Conservation (phyloP, 2,329 filamentous ascomycete species). For the Neodidymelliopsis sp. region DNA sequence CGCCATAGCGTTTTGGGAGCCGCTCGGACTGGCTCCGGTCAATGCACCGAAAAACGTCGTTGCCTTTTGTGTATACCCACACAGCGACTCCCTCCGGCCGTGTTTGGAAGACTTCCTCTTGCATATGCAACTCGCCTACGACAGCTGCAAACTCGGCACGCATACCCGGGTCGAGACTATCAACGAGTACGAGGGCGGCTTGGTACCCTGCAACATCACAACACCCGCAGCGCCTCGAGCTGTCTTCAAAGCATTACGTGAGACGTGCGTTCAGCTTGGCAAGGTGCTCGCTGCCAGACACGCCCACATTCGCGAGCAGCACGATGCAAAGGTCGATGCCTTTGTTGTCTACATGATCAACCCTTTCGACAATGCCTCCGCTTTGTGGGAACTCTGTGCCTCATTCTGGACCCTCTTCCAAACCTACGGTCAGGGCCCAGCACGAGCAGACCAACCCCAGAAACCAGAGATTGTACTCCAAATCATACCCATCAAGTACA, state of each 20-base stretch:
- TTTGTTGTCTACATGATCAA: slow-evolving; percentile 81
- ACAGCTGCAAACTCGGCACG: slow-evolving; percentile 74
- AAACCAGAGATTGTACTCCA: slow-evolving; percentile 75
- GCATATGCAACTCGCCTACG: slow-evolving; percentile 74
- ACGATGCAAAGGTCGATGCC: slow-evolving; percentile 60
- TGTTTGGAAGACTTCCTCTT: slow-evolving; percentile 70
- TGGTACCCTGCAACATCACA: slow-evolving; percentile 41
- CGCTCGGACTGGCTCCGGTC: slow-evolving; percentile 75
- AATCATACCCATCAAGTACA: slow-evolving; percentile 72
- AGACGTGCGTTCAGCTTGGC: slow-evolving; percentile 51
- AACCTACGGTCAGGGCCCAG: slow-evolving; percentile 62
- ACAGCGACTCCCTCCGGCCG: slow-evolving; percentile 67
- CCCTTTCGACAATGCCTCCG: slow-evolving; percentile 66
- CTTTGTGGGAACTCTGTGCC: slow-evolving; percentile 72
- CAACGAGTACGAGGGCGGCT: slow-evolving; percentile 45
- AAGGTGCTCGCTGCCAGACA: slow-evolving; percentile 49
- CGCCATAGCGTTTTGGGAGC: slow-evolving; percentile 82
- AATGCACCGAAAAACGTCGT: slow-evolving; percentile 75
- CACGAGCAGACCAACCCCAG: slow-evolving; percentile 40
- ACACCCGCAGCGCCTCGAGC: slow-evolving; percentile 27
- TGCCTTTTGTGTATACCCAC: slow-evolving; percentile 74
- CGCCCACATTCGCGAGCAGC: slow-evolving; percentile 44
- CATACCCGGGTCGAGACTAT: slow-evolving; percentile 59
- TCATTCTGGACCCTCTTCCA: slow-evolving; percentile 78
- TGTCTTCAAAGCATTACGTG: slow-evolving; percentile 40